Evolutionary conservation across 352 stramenopile genomes (phyloP).

Genomic region (Phytophthora ramorum): DNA sequence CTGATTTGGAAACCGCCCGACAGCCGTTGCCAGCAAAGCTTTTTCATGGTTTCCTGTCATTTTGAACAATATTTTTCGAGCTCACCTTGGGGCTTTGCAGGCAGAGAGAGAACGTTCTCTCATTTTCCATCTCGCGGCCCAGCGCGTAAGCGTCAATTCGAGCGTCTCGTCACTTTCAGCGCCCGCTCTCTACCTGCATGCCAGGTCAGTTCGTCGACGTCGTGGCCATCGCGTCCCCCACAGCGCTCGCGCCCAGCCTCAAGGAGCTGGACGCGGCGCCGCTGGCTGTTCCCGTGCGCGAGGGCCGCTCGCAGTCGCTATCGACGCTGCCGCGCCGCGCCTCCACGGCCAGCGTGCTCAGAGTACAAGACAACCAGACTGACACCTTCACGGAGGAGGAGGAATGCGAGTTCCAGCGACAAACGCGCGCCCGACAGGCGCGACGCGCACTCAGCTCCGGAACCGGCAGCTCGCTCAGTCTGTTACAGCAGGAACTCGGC

Average conservation of each 20-base stretch:
- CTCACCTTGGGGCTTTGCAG: slow-evolving; percentile 5
- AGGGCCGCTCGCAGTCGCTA: slow-evolving; percentile 53
- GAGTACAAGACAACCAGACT: slow-evolving; percentile 9
- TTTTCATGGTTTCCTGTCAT: slow-evolving; percentile 26
- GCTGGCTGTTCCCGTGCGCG: slow-evolving; percentile 33
- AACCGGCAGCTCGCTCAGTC: slow-evolving; percentile 49
- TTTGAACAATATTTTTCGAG: slow-evolving; percentile 32
- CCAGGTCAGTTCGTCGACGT: slow-evolving; percentile 35
- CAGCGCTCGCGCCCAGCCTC: slow-evolving; percentile 25
- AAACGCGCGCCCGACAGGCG: slow-evolving; percentile 32
- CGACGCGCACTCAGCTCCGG: slow-evolving; percentile 71
- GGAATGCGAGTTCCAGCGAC: slow-evolving; percentile 30
- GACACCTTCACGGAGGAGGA: slow-evolving; percentile 36
- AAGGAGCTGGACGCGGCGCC: slow-evolving; percentile 29
- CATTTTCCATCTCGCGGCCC: slow-evolving; percentile 40
- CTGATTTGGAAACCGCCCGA: slow-evolving; percentile 33
- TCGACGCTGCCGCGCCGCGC: slow-evolving; percentile 32
- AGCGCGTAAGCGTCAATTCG: slow-evolving; percentile 9
- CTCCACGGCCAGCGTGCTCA: slow-evolving; percentile 40
- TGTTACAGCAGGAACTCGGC: slow-evolving; percentile 80
- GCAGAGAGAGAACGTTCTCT: slow-evolving; percentile 7
- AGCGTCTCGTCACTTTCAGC: slow-evolving; percentile 12
- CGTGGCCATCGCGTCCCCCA: slow-evolving; percentile 35
- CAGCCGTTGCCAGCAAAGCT: slow-evolving; percentile 33
- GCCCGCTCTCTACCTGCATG: slow-evolving; percentile 22